Evolutionary conservation across 106 monocot genomes (phyloP), one percentile per base, ranked within the genome.

Genomic region (Hemerocallis citrina): DNA sequence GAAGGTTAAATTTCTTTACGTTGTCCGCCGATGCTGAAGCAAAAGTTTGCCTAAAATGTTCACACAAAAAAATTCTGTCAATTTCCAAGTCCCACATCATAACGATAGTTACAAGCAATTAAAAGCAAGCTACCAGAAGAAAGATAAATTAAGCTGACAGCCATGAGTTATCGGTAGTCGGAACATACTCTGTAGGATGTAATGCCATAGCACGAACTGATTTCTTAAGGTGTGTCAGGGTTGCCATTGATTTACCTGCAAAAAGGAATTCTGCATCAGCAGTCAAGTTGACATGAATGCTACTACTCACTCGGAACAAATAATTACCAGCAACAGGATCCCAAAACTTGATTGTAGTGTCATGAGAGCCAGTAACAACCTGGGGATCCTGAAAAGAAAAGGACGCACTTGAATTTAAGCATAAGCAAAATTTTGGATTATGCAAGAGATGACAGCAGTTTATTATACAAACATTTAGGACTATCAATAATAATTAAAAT

Each of bases 311-410:
- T 17, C 20, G 15, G 15, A 49, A 28, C 7, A 17, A 17, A 69
- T 38, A 65, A 55, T 72, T 55, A 93, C 92, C 92, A 63, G 92
- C 92, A 9, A 79, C 85, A 66, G 88, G 79, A 61, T 93, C 92
- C 92, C 92, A 93, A 70, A 93, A 75, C 68, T 88, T 93, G 9
- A 93, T 93, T 28, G 92, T 93, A 20, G 85, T 71, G 57, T 93
- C 92, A 79, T 93, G 92, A 52, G 92, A 93, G 22, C 92, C 92
- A 44, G 92, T 93, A 35, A 93, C 85, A 62, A 93, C 92, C 57
- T 93, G 88, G 35, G 92, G 92, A 72, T 93, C 88, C 92, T 93
- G 81, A 84, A 80, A 71, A 77, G 45, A 24, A 30, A 43, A 58
- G 9, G n/a, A n/a, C n/a, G n/a, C n/a, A n/a, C n/a, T n/a, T n/a